A percentile compares a stretch with the other conserved stretches of the same genome.
Evolutionary conservation across 2,329 filamentous ascomycete genomes (phyloP).

Genomic region (Aspergillus versicolor): DNA sequence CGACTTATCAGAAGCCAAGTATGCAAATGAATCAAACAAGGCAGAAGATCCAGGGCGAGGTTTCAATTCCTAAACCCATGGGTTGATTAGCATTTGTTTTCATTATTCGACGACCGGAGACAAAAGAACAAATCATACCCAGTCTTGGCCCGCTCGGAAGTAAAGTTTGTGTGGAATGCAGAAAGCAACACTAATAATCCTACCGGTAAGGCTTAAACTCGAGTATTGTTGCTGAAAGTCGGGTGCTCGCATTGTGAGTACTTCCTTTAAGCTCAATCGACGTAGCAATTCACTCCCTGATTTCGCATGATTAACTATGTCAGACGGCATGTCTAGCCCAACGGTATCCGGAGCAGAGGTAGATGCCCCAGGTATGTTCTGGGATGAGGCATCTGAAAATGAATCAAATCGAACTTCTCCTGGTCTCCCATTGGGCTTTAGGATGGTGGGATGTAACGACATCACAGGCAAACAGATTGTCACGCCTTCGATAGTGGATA

Average conservation of each 20-base stretch:
- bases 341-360: slow-evolving; percentile 14
- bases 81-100: slow-evolving; percentile 9
- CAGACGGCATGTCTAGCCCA: slow-evolving; percentile 36
- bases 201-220: slow-evolving; percentile 58
- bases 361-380: slow-evolving; percentile 27
- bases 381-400: slow-evolving; percentile 25
- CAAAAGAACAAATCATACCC: slow-evolving; percentile 45
- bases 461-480: slow-evolving; percentile 15
- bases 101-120: not conserved
- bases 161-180: slow-evolving; percentile 62
- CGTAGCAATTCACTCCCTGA: slow-evolving; percentile 53
- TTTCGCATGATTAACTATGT: slow-evolving; percentile 46
- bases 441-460: slow-evolving; percentile 25
- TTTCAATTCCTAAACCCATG: slow-evolving; percentile 62
- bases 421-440: slow-evolving; percentile 29
- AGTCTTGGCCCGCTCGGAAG: slow-evolving; percentile 53
- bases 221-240: slow-evolving; percentile 58
- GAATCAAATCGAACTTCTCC: slow-evolving; percentile 31
- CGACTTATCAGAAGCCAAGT: slow-evolving; percentile 78
- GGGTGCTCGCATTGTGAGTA: slow-evolving; percentile 45
- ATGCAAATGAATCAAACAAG: slow-evolving; percentile 84
- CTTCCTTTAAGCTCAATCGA: slow-evolving; percentile 49
- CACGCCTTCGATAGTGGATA: not conserved
- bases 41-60: slow-evolving; percentile 84
- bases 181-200: slow-evolving; percentile 64